Evolutionary conservation across 225 moss, liverwort and hornwort genomes (phyloP), one percentile per base, ranked within the genome.

Genomic region (Climacium dendroides): DNA sequence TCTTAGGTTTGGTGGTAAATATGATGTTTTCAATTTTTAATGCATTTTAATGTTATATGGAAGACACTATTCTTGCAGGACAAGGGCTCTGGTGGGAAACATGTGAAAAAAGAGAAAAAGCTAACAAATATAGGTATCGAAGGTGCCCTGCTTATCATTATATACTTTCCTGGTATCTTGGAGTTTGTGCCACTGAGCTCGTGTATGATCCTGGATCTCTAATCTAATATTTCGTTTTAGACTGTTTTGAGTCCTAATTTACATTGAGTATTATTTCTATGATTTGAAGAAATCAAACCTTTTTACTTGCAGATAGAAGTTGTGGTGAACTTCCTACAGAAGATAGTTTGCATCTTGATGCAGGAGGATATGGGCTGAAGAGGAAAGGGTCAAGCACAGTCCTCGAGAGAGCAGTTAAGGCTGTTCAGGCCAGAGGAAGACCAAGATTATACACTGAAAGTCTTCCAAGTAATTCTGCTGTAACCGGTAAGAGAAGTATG

Each of bases 391-490:
- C 94, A 34, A 90, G 82, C 8, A 90, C 94, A 16, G 85, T 94
- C 19, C 92, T 95, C 20, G 96, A 98, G 89, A 90, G 96, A 87
- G 98, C 96, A 41, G 96, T 94, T n/a, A 98, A 98, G 91, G 95
- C 96, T 89, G 95, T 96, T 81, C 93, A 95, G 63, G 92, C 96
- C 26, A 94, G 96, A 90, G 94, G 94, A 80, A 92, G 92, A 75
- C 94, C 94, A 87, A 91, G 89, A 60, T 76, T 92, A 20, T 15
- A 71, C 16, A 79, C 79, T 22, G 92, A 90, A 60, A 94, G 87
- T 86, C 91, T 64, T 45, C 91, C 94, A 29, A 94, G 91, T 91
- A 94, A 90, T 80, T 94, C 92, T 84, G 90, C 92, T 3, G 94
- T 92, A 43, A 92, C 94, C 48, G 94, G 94, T 14, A 94, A 92